These are phyloP conservation scores for Tuber calosporum DNA, from an alignment of 495 filamentous ascomycete species.

Conservation along the genomic window DNA sequence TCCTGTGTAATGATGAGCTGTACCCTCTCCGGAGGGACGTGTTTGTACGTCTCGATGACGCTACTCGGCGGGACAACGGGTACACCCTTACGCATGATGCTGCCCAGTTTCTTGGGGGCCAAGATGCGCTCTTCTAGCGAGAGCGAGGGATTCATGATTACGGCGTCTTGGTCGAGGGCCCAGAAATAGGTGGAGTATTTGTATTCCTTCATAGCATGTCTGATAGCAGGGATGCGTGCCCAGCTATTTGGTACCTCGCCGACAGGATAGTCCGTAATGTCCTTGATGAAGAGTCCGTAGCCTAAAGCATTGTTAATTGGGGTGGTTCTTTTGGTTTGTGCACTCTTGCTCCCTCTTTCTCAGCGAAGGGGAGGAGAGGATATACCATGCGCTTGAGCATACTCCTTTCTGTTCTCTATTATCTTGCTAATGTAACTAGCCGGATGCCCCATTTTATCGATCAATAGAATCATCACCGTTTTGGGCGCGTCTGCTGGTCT, in stretches of 20 bases:
- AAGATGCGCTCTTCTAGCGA: slow-evolving; percentile 65
- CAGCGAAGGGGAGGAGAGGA: slow-evolving; percentile 4
- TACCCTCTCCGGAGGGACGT: slow-evolving; percentile 66
- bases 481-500: slow-evolving; percentile 64
- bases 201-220: slow-evolving; percentile 76
- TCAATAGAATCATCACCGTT: slow-evolving; percentile 78
- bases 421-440: slow-evolving; percentile 61
- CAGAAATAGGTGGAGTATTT: slow-evolving; percentile 73
- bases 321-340: slow-evolving; percentile 2
- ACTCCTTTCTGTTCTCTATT: slow-evolving; percentile 73
- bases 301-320: slow-evolving; percentile 48
- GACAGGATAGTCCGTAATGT: slow-evolving; percentile 67
- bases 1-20: slow-evolving; percentile 85
- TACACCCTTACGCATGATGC: slow-evolving; percentile 73
- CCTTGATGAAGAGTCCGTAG: slow-evolving; percentile 78
- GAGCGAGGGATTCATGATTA: slow-evolving; percentile 82
- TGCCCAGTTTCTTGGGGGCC: slow-evolving; percentile 57
- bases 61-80: slow-evolving; percentile 90
- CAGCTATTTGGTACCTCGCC: slow-evolving; percentile 60
- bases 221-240: slow-evolving; percentile 74
- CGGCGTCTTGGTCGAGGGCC: slow-evolving; percentile 69
- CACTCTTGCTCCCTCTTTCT: not conserved
- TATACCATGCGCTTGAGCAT: slow-evolving; percentile 83
- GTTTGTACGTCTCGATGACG: slow-evolving; percentile 88
- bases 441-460: slow-evolving; percentile 59